Evolutionary conservation across 345 rosid genomes (phyloP), one percentile per base, ranked within the genome.

Genomic region (Citrus maxima): DNA sequence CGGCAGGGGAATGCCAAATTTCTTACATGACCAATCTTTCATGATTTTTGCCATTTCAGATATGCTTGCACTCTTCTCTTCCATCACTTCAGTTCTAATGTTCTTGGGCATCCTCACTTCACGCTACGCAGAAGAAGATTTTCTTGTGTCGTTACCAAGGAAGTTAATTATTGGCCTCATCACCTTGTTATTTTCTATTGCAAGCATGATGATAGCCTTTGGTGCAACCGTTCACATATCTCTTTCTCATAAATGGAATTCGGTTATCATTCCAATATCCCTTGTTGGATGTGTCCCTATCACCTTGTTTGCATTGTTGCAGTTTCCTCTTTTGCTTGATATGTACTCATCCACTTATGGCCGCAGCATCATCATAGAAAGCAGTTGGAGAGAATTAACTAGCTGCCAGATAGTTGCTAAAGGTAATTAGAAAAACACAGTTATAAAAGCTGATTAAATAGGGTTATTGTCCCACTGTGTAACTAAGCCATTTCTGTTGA

Each of bases 41-140:
- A 7, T 30, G 22, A 49, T 64, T 16, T 76, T 76, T n/a, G 46
- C 42, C 34, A 21, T 76, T 9, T 49, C 62, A 19, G 14, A 64
- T 76, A 62, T 62, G 16, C 78, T 64, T 21, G 78, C 72, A 22
- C 72, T 65, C 22, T 76, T 62, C n/a, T 76, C 62, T 2, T 64
- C 72, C 2, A 19, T 40, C 14, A 27, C 63, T 65, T 64, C 72
- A 18, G 28, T 65, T 7, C 63, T 64, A 2, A 66, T 49, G 78
- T 76, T 76, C 46, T 34, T 76, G 63, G 63, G 78, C 10, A 76
- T 76, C 63, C 62, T 65, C n/a, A 22, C 78, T 54, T 64, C 78
- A 13, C 72, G 72, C 4, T 76, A 49, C 3, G 16, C 72, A 10
- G 49, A 65, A 76, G 78, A 76, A 5, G 72, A 76, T 49, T 76